Evolutionary conservation across 345 rosid genomes (phyloP), one percentile per base, ranked within the genome.

Genomic region (Turnera subulata): DNA sequence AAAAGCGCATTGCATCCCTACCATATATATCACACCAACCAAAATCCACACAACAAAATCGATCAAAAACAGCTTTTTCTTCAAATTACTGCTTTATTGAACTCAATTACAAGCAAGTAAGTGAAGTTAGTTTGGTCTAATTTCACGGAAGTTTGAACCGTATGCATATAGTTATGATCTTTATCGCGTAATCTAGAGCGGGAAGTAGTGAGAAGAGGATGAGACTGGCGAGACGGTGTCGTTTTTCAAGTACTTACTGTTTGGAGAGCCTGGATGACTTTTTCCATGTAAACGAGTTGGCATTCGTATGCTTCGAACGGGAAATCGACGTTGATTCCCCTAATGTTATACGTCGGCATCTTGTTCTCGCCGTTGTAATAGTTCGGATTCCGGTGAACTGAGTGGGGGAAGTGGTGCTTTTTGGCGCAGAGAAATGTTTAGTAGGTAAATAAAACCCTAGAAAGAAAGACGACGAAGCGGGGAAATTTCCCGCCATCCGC

Each of bases 271-370:
- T 87, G 80, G 59, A 93, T 82, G 14, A 93, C 96, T 78, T 81
- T 84, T 53, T 93, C 96, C 99, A 89, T 93, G 89, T 89, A 89
- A 49, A 73, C 76, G 54, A 89, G 82, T 82, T 89, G 97, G 62
- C 90, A 87, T 51, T 86, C 84, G 59, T 93, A 89, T 1, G 97
- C 95, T 59, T 87, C 92, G 73, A 79, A 93, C 3, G 97, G 99
- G 73, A 93, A 93, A 54, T 89, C 96, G 45, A 89, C 99, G 49
- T 85, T 71, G 73, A 93, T 75, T 66, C 96, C 97, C 67, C 95
- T 73, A 50, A 93, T 62, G n/a, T 63, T 80, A 85, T 89, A 89
- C 11, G 75, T 67, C 14, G 96, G 95, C 99, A 89, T 89, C 35
- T 47, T 74, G 54, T 48, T 22, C 46, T 21, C 48, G 16, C 14